phyloP scores from a whole-genome alignment of 768 basidiomycete species.

The Gelatoporia subvermispora region DNA sequence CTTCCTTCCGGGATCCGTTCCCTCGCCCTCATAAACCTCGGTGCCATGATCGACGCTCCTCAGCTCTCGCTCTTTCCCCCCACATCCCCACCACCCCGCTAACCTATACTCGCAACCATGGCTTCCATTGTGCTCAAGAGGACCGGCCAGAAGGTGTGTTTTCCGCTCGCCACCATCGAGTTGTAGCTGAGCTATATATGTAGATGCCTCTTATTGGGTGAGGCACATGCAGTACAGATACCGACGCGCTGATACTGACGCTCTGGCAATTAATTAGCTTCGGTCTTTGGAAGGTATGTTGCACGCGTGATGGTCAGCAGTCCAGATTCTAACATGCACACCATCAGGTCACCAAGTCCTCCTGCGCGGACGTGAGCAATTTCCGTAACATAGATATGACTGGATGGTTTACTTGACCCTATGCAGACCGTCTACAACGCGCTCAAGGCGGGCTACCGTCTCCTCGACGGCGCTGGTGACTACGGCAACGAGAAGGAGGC shows the following conservation, averaged over 20 bases:
- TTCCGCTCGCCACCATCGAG: background rate
- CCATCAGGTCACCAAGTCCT: constrained; percentile 49
- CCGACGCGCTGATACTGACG: background rate
- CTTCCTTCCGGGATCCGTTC: constrained; percentile 1
- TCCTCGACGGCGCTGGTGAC: constrained; percentile 82
- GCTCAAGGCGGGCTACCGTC: constrained; percentile 81
- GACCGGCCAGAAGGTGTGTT: constrained; percentile 52
- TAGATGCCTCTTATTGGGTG: constrained; percentile 74
- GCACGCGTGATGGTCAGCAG: background rate
- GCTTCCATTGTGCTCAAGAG: constrained; percentile 49
- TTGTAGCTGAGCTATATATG: background rate
- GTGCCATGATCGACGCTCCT: background rate
- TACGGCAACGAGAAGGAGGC: constrained; percentile 90
- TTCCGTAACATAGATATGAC: background rate
- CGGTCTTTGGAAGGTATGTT: constrained; percentile 64
- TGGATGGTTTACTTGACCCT: background rate
- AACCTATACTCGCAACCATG: constrained; percentile 33
- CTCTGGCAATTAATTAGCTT: constrained; percentile 35
- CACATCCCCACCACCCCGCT: constrained; percentile 8
- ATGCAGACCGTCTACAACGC: constrained; percentile 75
- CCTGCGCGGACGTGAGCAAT: constrained; percentile 52
- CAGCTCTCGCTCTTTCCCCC: constrained; percentile 5
- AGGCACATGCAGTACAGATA: constrained; percentile 18
- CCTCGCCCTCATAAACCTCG: constrained; percentile 7
- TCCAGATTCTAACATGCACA: background rate